Base-by-base conservation (phyloP, 345 rosid genomes). In the Lenwebbia sp. region DNA sequence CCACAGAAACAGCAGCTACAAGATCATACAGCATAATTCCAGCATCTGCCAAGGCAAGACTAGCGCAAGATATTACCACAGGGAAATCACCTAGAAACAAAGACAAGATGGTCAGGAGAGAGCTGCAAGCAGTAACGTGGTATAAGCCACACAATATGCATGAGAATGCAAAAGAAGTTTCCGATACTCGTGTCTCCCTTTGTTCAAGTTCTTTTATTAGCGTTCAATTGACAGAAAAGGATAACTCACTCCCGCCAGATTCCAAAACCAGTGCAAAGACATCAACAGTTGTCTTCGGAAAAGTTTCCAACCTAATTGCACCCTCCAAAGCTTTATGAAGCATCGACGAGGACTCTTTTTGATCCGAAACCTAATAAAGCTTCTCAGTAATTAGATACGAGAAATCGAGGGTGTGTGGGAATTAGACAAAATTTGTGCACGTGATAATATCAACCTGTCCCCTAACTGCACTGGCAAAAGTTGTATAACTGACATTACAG, bases 21-120 rank as follows among this genome's bases (percentile, higher is more conserved):
- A 96, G 98, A 90, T 97, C 99, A 92, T 93, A 93, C 95, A 97
- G 94, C 99, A 94, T 94, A 86, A 96, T 96, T 83, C 99, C 98
- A 4, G 98, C 98, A 92, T 96, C 99, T 40, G 99, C 99, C 86
- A 96, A 88, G 90, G 99, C 99, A 88, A 97, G 98, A 92, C 99
- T 94, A 85, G 99, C 98, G 89, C 99, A 97, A 54, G 98, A 95
- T 89, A 94, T 91, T 54, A 95, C 91, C 76, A 94, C 97, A 54
- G 99, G 94, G 85, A 97, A 94, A 92, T 97, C 99, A 90, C 99
- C 98, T 97, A 89, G 83, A 90, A 85, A 83, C 84, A 83, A 84
- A 85, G 37, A 55, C 28, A 4, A n/a, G 11, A 37, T 70, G 47
- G 26, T 70, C 25, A 33, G 47, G 47, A 37, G 19, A 70, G 65